Base-by-base conservation (phyloP, 1,139 yeast species). In the Zygoascus hellenicus region DNA sequence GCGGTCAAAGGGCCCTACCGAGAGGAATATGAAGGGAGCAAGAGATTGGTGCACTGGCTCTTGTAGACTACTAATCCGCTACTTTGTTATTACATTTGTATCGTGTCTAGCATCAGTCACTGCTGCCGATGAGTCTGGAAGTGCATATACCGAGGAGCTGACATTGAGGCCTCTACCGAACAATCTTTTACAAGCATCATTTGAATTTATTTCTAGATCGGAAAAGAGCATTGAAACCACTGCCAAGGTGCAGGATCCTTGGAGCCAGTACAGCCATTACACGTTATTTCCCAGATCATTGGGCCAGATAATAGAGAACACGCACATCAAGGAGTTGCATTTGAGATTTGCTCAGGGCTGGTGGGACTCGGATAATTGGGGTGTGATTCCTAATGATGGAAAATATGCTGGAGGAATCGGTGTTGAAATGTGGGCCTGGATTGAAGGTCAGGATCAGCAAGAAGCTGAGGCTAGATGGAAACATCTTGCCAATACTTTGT, bases 311-410 rank as follows among this genome's bases (percentile, higher is more conserved):
- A 61, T 94, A 19, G 81, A 78, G 39, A 68, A 75, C 11, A 76
- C 95, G 2, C 74, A 76, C 51, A 77, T 95, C 0, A 71, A 85
- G 48, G 92, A 87, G 56, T 70, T 94, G 45, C 96, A 87, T 63
- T 68, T 92, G 50, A 68, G 97, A 45, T 90, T 94, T 62, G 79
- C 95, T 1, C 95, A 88, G 62, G 99, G 98, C 1, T 85, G 92
- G 83, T 92, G 97, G 95, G 96, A 92, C 59, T 72, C 90, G 0
- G 87, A 84, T 51, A 69, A 76, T 5, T 92, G 97, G 95, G 98
- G 98, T 0, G 69, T 74, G 42, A 72, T 87, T 44, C 97, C 97
- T 0, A 68, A 71, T 43, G 69, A 78, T 56, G 99, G 99, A 0
- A 60, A 66, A 10, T 70, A 68, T 48, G 75, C 90, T 46, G 98